phyloP scores from a whole-genome alignment of 1,284 basidiomycete species.

The Ganoderma lingzhi region DNA sequence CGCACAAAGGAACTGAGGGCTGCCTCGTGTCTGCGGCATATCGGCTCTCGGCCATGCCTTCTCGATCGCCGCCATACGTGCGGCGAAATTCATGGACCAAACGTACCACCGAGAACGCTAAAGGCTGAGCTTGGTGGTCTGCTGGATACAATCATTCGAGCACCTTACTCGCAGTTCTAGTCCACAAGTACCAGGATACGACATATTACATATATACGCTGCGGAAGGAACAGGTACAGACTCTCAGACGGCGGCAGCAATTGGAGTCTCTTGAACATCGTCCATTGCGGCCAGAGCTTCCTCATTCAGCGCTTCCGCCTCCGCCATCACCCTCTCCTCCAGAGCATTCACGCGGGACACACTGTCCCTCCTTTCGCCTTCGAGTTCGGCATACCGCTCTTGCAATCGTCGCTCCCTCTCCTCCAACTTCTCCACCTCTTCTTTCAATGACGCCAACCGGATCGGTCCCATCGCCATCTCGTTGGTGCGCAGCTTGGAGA shows the following conservation, averaged over 20 bases:
- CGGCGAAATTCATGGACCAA: constrained; percentile 20
- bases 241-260: constrained; percentile 13
- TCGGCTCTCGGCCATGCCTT: constrained; percentile 22
- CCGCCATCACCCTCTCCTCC: constrained; percentile 81
- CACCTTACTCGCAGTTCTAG: too few species aligned
- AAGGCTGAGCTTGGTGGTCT: not conserved
- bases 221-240: not conserved
- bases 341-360: constrained; percentile 65
- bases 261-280: constrained; percentile 32
- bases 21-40: constrained; percentile 31
- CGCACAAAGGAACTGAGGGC: constrained; percentile 5
- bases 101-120: constrained; percentile 14
- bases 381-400: constrained; percentile 84
- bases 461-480: constrained; percentile 82
- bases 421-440: constrained; percentile 86
- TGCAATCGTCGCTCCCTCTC: constrained; percentile 81
- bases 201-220: not conserved
- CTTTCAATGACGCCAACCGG: constrained; percentile 77
- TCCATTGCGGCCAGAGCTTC: constrained; percentile 73
- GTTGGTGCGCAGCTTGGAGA: constrained; percentile 72
- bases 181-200: not conserved
- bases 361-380: constrained; percentile 73
- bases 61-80: constrained; percentile 14
- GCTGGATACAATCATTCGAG: not conserved
- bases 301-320: constrained; percentile 86